A percentile compares a stretch with the other conserved stretches of the same genome.
These are phyloP conservation scores for Mucor mucedo DNA, from an alignment of 371 early-diverging fungal species.

Conservation along the genomic window DNA sequence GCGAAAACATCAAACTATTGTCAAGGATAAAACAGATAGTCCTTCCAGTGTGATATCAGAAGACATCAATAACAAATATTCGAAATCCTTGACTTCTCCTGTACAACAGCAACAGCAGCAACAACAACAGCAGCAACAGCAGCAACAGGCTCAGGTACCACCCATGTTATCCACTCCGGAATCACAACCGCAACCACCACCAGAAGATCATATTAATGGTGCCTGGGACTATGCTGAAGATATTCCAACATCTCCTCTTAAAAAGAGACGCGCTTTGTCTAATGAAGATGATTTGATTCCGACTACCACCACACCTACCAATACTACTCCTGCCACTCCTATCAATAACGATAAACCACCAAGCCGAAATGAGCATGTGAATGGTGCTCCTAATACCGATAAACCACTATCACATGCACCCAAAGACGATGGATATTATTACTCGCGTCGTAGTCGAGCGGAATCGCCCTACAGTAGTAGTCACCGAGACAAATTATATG, in stretches of 20 bases:
- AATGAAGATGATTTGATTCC: too few species aligned
- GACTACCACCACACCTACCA: too few species aligned
- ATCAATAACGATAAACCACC: too few species aligned
- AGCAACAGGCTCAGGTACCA: background rate
- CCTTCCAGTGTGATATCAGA: slow-evolving; percentile 20
- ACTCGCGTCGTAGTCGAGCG: slow-evolving; percentile 7
- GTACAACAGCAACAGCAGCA: background rate
- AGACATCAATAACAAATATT: slow-evolving; percentile 11
- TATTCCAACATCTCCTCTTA: background rate
- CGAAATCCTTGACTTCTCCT: background rate
- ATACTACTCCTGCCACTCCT: too few species aligned
- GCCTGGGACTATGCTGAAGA: background rate
- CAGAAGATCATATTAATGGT: background rate
- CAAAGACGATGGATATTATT: slow-evolving; percentile 4
- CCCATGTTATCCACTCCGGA: background rate
- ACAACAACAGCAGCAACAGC: background rate
- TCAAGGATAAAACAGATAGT: slow-evolving; percentile 9
- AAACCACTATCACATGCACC: background rate
- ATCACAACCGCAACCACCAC: background rate
- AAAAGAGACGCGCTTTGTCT: background rate
- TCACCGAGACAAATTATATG: background rate
- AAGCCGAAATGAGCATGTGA: too few species aligned
- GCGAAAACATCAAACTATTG: slow-evolving; percentile 10
- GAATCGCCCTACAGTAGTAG: slow-evolving; percentile 1
- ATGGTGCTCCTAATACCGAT: background rate